Base-by-base conservation (phyloP, 257 asterid genomes). In the Lycium ferocissimum region DNA sequence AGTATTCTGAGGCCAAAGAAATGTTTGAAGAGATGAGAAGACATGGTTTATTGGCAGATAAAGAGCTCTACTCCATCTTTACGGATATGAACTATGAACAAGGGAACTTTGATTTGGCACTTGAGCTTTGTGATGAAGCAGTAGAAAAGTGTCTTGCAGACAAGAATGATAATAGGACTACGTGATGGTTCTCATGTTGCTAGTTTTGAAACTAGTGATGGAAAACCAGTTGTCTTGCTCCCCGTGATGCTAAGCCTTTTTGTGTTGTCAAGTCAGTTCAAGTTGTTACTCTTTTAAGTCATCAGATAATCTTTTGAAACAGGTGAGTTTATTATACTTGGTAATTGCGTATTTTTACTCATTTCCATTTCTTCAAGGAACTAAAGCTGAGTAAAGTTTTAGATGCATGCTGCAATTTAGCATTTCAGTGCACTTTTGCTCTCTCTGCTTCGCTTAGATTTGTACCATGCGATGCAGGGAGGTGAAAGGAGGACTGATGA, bases 81-180 rank as follows among this genome's bases (percentile, higher is more conserved):
- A 91, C 93, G 9, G 99, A 96, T 87, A 92, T 96, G 92, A 89
- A 85, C 81, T 95, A 87, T 86, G 91, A 92, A 73, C 95, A 93
- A 58, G 98, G 98, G 73, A 90, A 95, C 73, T 84, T 94, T 65
- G 98, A 93, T 90, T 72, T 80, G 73, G 89, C 94, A 66, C 91
- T 96, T 91, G 92, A 88, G 91, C 97, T 96, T 88, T 94, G 98
- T 88, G 97, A 94, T 88, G 98, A 96, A 88, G 94, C 92, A 45
- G 88, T 94, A 58, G 99, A 96, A 81, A 92, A 86, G 81, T 90
- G 91, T 85, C 86, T 91, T 40, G 47, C 84, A 83, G 81, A 84
- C 61, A 80, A 83, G 72, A 78, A 71, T 76, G 88, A 87, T 86
- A 84, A 78, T 26, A 89, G 90, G 84, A 86, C 80, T 79, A 84